Evolutionary conservation across 169 alveolate genomes (phyloP), one percentile per base, ranked within the genome.

Genomic region (Eimeria tenella): DNA sequence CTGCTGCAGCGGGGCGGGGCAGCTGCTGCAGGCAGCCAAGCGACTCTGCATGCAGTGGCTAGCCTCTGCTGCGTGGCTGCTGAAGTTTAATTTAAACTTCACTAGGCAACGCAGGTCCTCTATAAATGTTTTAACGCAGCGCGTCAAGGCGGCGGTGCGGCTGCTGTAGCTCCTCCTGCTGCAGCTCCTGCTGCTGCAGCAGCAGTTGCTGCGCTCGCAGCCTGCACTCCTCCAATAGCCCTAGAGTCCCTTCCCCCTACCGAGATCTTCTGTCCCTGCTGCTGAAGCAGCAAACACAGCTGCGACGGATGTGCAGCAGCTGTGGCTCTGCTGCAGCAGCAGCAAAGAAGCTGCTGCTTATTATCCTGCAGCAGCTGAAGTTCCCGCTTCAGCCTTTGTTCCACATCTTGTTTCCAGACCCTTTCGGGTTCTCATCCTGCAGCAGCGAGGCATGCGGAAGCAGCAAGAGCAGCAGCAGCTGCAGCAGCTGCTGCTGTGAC

Each of bases 361-460:
- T 15, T 63, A 63, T 3, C 82, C 55, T 7, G 53, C 52, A 71
- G 82, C 50, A 21, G 55, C 23, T 8, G 56, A 19, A 71, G 77
- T 21, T 19, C 19, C 11, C 55, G 13, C 55, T n/a, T n/a, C 31
- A 88, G 62, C 94, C 94, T 60, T 42, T 88, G 63, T 88, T 88
- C 52, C 75, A n/a, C 94, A 88, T 88, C 60, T 88, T 88, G 77
- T 88, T 88, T 0, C 94, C 94, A 4, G 88, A 71, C 23, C 94
- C 94, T 0, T 49, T 58, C 15, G 94, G 94, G 49, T 88, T 52
- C 53, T 88, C 94, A 74, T 88, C 94, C 94, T 88, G 87, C 25
- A 88, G 21, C 56, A 58, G 49, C 86, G 13, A 50, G 23, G 63
- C 25, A 58, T 1, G 82, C 82, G 8, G 82, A 55, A 71, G 52